These are phyloP conservation scores for Hippophae rhamnoides DNA, from an alignment of 306 rosid species.

Conservation along the genomic window DNA sequence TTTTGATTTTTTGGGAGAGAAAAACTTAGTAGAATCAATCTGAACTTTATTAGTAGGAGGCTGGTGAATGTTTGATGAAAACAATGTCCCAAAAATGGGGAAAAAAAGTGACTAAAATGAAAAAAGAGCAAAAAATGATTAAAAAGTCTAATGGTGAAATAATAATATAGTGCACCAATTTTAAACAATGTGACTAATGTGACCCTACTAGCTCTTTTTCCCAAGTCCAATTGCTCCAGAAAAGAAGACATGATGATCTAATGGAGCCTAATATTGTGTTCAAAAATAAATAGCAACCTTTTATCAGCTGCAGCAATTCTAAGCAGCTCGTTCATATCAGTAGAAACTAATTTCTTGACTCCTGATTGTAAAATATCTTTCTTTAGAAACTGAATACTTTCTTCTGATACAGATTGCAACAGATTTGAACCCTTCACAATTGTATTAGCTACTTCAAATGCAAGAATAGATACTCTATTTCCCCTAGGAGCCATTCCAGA, in stretches of 20 bases:
- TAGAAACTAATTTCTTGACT: slow-evolving; percentile 56
- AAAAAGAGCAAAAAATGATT: too few species aligned
- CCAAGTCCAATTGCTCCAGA: neutral
- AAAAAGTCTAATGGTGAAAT: too few species aligned
- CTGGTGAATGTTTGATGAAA: too few species aligned
- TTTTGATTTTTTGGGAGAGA: too few species aligned
- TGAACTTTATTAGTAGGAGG: too few species aligned
- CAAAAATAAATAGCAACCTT: slow-evolving; percentile 48
- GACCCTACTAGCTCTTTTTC: too few species aligned
- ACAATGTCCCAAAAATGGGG: too few species aligned
- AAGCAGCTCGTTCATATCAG: slow-evolving; percentile 58
- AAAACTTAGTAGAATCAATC: too few species aligned
- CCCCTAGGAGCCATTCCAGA: slow-evolving; percentile 47
- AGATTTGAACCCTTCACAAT: slow-evolving; percentile 60
- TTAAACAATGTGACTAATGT: too few species aligned
- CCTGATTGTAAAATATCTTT: slow-evolving; percentile 60
- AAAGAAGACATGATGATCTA: slow-evolving; percentile 6
- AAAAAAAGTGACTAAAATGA: too few species aligned
- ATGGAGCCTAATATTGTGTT: neutral
- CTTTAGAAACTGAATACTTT: slow-evolving; percentile 58
- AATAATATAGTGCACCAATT: too few species aligned
- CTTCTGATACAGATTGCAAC: slow-evolving; percentile 67
- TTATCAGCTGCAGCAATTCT: slow-evolving; percentile 74
- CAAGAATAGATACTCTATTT: slow-evolving; percentile 55
- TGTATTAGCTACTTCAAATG: slow-evolving; percentile 97